Evolutionary conservation across 805 yeast species (phyloP), one percentile per base, ranked within the genome.

Genomic region (Tetrapisispora nanseiensis): DNA sequence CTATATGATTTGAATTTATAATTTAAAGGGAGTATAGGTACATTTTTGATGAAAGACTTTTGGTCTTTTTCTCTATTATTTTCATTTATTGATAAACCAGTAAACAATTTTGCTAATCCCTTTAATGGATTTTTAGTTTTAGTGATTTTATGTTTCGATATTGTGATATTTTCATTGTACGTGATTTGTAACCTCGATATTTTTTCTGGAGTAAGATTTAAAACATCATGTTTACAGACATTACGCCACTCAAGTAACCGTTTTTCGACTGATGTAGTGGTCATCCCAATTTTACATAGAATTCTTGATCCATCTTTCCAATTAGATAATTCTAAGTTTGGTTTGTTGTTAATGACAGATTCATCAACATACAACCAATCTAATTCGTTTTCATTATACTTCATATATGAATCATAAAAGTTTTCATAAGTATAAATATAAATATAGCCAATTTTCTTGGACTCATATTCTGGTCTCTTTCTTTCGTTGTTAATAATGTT

Each of bases 231-330:
- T 37, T 51, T 50, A 43, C 65, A 60, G 7, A 46, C 40, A 6
- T 40, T 44, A 30, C 49, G 46, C 65, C 65, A 60, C 39, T 59
- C 60, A 11, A 43, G 35, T 19, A 60, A 41, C 30, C 65, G 45
- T 9, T 49, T 36, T n/a, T 43, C 43, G 15, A 57, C 65, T 16
- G 39, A 23, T 21, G 49, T 50, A 1, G 57, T 55, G 2, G 65
- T 60, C 61, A 60, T 54, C 2, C 65, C 65, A 20, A 60, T 51
- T 34, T 60, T 60, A 43, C 56, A 48, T 12, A 60, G 46, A 5
- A 60, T 54, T 23, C 46, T 44, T 27, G 43, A 48, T 15, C 41
- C 13, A 33, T 39, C 37, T 4, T 39, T 33, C 62, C 62, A 58
- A 23, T 43, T 44, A 7, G 45, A 42, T 16, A 29, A 15, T n/a